These are phyloP conservation scores for Solanum microdontum DNA, from an alignment of 257 asterid species.

Conservation along the genomic window DNA sequence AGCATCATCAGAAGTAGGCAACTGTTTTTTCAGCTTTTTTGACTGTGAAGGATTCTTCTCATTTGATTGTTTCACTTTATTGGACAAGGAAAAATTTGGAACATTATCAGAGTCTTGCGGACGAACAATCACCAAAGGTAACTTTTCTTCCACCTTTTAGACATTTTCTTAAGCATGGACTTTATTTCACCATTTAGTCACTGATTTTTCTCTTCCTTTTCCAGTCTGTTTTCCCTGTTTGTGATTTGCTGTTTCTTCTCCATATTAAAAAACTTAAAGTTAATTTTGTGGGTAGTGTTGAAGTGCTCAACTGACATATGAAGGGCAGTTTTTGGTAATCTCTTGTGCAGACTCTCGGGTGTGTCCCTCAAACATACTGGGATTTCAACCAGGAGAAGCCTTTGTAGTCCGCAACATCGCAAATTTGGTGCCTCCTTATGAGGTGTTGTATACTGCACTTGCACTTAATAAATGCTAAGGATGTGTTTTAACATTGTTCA, in stretches of 20 bases:
- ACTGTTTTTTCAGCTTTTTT: not conserved
- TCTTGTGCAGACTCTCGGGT: conserved; percentile 98
- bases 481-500: not conserved
- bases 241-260: not conserved
- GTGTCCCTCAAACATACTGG: conserved; percentile 85
- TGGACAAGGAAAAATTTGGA: conserved; percentile 56
- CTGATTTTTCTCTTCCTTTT: not conserved
- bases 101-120: conserved; percentile 56
- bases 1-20: conserved; percentile 12
- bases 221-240: not conserved
- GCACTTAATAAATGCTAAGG: not conserved
- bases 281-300: not conserved
- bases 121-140: conserved; percentile 83
- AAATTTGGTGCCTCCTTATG: conserved; percentile 85
- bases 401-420: conserved; percentile 85
- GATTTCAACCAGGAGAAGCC: conserved; percentile 96
- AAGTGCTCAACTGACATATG: conserved; percentile 20
- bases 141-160: not conserved
- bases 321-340: conserved; percentile 88
- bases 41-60: not conserved
- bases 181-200: not conserved
- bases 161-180: not conserved
- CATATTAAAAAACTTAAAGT: not conserved
- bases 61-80: not conserved
- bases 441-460: conserved; percentile 22